Conservation (phyloP, 2,329 filamentous ascomycete genomes). For the Helicocarpus griseus region DNA sequence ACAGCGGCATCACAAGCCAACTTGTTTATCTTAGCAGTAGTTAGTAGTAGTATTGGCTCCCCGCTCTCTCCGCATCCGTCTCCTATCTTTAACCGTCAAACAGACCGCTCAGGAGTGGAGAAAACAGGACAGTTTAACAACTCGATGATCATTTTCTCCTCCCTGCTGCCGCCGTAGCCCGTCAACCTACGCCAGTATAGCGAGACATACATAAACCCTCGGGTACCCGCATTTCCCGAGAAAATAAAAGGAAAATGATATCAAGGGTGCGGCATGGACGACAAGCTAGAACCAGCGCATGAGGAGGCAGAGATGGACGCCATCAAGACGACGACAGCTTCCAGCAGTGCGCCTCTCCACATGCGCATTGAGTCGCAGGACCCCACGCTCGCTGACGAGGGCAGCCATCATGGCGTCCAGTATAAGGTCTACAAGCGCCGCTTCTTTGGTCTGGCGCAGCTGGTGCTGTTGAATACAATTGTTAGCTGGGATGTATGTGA, state of each 20-base stretch:
- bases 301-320: too few relatives aligned
- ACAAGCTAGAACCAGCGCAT: neutral
- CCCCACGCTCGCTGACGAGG: neutral
- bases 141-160: too few relatives aligned
- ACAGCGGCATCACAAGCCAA: too few relatives aligned
- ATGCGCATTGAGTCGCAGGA: neutral
- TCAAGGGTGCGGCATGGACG: neutral
- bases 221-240: too few relatives aligned
- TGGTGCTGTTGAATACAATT: conserved; percentile 82
- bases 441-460: conserved; percentile 76
- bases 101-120: too few relatives aligned
- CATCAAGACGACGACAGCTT: neutral
- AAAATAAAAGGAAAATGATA: neutral
- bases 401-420: conserved; percentile 2
- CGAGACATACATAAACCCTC: neutral
- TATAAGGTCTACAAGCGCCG: conserved; percentile 68
- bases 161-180: too few relatives aligned
- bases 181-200: too few relatives aligned
- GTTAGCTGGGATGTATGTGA: conserved; percentile 86
- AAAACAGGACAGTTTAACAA: too few relatives aligned
- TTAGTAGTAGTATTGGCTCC: too few relatives aligned
- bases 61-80: too few relatives aligned
- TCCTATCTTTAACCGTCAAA: too few relatives aligned
- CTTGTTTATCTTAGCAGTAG: too few relatives aligned
- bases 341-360: neutral